phyloP scores from a whole-genome alignment of 768 basidiomycete species.

The Mrakia gelida region DNA sequence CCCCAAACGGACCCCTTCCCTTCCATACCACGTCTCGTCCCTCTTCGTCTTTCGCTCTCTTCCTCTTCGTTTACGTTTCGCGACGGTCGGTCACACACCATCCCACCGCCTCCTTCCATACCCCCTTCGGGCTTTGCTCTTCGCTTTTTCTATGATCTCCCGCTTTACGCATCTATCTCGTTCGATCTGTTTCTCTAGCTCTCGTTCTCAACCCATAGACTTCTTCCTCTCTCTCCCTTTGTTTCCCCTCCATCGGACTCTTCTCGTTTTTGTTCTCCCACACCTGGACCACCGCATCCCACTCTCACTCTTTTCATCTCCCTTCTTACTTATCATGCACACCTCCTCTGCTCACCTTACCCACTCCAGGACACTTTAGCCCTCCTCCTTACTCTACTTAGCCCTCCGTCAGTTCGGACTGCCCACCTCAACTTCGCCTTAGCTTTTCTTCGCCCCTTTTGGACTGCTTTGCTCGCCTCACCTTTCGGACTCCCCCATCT shows the following conservation, averaged over 20 bases:
- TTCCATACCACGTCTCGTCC: too few species aligned
- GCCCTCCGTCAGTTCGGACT: too few species aligned
- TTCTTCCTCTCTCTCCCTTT: background rate
- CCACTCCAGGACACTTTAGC: too few species aligned
- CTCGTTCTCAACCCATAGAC: background rate
- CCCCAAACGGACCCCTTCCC: too few species aligned
- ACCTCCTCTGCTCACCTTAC: background rate
- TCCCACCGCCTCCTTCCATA: background rate
- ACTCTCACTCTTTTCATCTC: background rate
- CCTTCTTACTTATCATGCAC: background rate
- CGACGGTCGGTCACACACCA: too few species aligned
- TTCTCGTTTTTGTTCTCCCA: background rate
- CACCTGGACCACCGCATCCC: background rate
- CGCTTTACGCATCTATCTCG: background rate
- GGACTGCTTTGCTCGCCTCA: too few species aligned
- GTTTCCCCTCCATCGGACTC: background rate
- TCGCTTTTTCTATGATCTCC: background rate
- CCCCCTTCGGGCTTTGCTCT: background rate
- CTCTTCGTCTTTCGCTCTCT: too few species aligned
- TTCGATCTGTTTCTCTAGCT: background rate
- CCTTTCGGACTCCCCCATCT: too few species aligned
- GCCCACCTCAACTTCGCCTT: too few species aligned
- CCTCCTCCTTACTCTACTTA: too few species aligned
- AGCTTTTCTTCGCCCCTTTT: too few species aligned
- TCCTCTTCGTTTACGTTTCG: too few species aligned